Evolutionary conservation across 164 flowering plant genomes (phyloP).

Genomic region (Paratinospora sagittata): DNA sequence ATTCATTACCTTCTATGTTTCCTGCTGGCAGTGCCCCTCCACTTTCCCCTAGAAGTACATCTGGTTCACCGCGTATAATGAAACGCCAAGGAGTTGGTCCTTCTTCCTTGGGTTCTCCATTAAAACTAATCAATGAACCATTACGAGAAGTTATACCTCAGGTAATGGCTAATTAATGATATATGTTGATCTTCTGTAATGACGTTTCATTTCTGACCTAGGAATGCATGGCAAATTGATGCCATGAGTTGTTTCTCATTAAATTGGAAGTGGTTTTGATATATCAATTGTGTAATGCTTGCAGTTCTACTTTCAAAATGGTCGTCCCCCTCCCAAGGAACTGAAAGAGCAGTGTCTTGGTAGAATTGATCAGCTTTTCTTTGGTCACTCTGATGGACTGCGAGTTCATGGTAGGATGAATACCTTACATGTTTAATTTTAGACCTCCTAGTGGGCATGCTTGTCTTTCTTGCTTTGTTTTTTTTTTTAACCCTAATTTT

Average conservation of each 20-base stretch:
- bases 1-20: conserved; percentile 89
- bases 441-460: too few species aligned
- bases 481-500: conserved; percentile 3
- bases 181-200: not conserved
- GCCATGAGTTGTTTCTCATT: not conserved
- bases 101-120: conserved; percentile 76
- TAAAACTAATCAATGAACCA: conserved; percentile 81
- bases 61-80: conserved; percentile 91
- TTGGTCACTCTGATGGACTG: conserved; percentile 69
- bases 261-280: conserved; percentile 5
- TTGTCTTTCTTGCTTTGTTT: not conserved
- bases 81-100: conserved; percentile 67
- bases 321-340: conserved; percentile 84
- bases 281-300: conserved; percentile 21
- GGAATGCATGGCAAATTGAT: not conserved
- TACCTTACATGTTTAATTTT: not conserved
- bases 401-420: conserved; percentile 59
- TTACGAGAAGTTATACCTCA: conserved; percentile 85
- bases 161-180: conserved; percentile 33
- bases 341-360: conserved; percentile 61
- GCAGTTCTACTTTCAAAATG: conserved; percentile 97
- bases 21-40: conserved; percentile 98
- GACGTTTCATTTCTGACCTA: not conserved
- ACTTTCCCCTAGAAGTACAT: conserved; percentile 88
- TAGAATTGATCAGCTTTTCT: conserved; percentile 59